Percentiles rank a stretch among this genome's conserved stretches.
Evolutionary conservation across 148 eudicot genomes (phyloP).

Genomic region (Chenopodium suecicum): DNA sequence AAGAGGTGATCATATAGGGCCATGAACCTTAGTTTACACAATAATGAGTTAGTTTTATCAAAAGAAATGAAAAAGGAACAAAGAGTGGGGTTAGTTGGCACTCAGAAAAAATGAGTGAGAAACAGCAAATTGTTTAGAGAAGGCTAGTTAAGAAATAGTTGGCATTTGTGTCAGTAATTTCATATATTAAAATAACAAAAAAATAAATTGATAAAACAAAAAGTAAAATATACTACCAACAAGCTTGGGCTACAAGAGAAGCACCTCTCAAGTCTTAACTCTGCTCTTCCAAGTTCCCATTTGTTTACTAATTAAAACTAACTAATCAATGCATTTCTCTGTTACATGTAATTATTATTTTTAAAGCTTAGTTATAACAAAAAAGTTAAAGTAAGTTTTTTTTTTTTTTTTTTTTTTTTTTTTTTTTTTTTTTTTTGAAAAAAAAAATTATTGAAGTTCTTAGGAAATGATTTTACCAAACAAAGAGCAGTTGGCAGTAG

Average conservation of each 20-base stretch:
- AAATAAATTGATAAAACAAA: not conserved
- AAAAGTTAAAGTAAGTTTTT: not conserved
- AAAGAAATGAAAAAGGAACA: constrained; percentile 18
- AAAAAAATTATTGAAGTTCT: constrained; percentile 24
- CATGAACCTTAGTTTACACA: not conserved
- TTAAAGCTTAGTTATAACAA: not conserved
- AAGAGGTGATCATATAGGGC: no score
- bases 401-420: not conserved
- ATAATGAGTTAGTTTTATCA: constrained; percentile 30
- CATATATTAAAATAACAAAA: no score
- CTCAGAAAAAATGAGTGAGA: constrained; percentile 53
- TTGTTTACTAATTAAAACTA: constrained; percentile 20
- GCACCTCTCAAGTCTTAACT: constrained; percentile 36
- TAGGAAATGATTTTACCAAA: constrained; percentile 51
- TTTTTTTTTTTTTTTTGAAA: not conserved
- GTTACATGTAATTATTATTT: not conserved
- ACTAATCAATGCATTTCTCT: not conserved
- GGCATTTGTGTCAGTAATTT: constrained; percentile 62
- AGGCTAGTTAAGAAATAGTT: constrained; percentile 45
- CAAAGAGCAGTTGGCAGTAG: constrained; percentile 58
- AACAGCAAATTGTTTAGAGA: constrained; percentile 47
- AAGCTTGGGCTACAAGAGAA: constrained; percentile 60
- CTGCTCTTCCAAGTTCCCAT: not conserved
- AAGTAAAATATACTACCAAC: constrained; percentile 1
- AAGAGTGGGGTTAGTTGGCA: constrained; percentile 45